A percentile compares a stretch with the other conserved stretches of the same genome.
phyloP scores from a whole-genome alignment of 768 basidiomycete genomes.

The Termitomyces sp. region DNA sequence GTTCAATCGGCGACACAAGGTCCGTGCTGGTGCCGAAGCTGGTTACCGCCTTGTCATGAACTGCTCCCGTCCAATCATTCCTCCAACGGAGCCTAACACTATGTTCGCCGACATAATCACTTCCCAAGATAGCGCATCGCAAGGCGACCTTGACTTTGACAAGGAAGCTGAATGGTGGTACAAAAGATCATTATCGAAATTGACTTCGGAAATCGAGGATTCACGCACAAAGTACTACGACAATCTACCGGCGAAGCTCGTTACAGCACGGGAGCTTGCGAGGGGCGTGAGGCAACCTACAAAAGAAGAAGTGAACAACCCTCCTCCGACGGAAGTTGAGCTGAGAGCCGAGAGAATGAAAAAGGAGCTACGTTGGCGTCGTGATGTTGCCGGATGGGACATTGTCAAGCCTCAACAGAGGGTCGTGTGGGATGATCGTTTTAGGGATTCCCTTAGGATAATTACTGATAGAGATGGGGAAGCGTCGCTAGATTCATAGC shows the following conservation, averaged over 20 bases:
- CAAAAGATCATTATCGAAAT: constrained; percentile 53
- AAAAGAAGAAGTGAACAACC: constrained; percentile 72
- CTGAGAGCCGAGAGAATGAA: constrained; percentile 82
- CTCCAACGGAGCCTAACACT: constrained; percentile 22
- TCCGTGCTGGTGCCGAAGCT: constrained; percentile 76
- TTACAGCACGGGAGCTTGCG: constrained; percentile 70
- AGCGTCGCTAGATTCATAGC: constrained; percentile 8
- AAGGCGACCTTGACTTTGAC: constrained; percentile 76
- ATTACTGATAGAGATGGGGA: constrained; percentile 38
- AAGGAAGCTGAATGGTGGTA: constrained; percentile 62
- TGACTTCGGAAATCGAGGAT: constrained; percentile 59
- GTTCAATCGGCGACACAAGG: constrained; percentile 84
- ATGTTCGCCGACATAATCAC: constrained; percentile 22
- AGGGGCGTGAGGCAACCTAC: constrained; percentile 79
- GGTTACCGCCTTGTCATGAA: constrained; percentile 71
- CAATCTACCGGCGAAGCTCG: constrained; percentile 60
- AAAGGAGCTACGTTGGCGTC: constrained; percentile 86
- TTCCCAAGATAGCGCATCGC: constrained; percentile 14
- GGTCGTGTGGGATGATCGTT: constrained; percentile 78
- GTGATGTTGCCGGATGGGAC: constrained; percentile 76
- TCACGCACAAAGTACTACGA: constrained; percentile 77
- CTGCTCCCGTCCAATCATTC: constrained; percentile 56
- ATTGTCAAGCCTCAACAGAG: constrained; percentile 61
- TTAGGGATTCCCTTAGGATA: constrained; percentile 55
- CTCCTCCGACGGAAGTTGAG: constrained; percentile 86